These are phyloP conservation scores for Rubus idaeus DNA, from an alignment of 306 rosid species.

Conservation along the genomic window DNA sequence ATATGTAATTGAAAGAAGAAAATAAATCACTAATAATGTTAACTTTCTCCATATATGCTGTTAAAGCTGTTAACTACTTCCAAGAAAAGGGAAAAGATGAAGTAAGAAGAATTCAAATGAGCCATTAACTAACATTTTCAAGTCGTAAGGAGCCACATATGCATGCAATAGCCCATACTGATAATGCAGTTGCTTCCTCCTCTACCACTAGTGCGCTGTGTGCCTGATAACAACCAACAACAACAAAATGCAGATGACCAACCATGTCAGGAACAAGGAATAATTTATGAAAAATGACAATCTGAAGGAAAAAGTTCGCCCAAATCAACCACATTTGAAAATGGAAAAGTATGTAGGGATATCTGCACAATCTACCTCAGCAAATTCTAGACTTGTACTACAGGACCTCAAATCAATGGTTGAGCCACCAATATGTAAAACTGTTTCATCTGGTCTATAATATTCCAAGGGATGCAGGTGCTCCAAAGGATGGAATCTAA, in stretches of 20 bases:
- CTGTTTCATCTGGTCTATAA: constrained; percentile 49
- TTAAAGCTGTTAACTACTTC: not conserved
- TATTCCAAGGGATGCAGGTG: constrained; percentile 63
- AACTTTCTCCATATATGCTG: not conserved
- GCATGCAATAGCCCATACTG: constrained; percentile 92
- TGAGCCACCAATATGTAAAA: constrained; percentile 52
- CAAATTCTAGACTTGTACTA: constrained; percentile 55
- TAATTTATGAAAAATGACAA: not conserved
- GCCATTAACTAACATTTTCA: constrained; percentile 65
- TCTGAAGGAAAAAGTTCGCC: not conserved
- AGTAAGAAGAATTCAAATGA: not conserved
- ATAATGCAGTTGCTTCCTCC: constrained; percentile 95
- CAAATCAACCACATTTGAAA: not conserved
- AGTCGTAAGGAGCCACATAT: constrained; percentile 94
- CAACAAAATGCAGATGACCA: constrained; percentile 17
- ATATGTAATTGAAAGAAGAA: not conserved
- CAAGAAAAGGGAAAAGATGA: not conserved
- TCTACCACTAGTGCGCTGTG: constrained; percentile 65
- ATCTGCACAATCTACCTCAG: constrained; percentile 57
- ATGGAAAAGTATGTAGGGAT: not conserved
- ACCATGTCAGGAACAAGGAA: constrained; percentile 9
- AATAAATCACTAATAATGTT: not conserved
- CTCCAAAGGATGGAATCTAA: constrained; percentile 72
- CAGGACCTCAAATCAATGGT: constrained; percentile 69
- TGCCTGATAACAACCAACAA: constrained; percentile 65